Evolutionary conservation across 2,329 filamentous ascomycete species (phyloP).

Genomic region (Trichoderma sp.): DNA sequence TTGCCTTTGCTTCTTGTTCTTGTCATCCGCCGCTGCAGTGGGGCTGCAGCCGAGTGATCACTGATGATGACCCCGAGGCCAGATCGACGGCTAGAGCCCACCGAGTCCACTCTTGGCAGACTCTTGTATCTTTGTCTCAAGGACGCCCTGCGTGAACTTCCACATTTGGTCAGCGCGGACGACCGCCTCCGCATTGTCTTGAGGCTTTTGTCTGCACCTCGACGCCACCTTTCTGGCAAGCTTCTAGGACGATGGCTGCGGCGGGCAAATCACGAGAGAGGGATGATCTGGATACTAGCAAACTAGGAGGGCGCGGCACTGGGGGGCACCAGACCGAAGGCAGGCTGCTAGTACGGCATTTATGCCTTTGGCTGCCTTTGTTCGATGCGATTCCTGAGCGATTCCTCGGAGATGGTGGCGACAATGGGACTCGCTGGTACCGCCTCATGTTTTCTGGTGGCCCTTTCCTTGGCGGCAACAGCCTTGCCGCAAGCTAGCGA

Average conservation of each 20-base stretch:
- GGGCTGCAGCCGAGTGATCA: slow-evolving; percentile 18
- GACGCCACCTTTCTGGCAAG: slow-evolving; percentile 20
- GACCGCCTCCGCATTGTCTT: slow-evolving; percentile 26
- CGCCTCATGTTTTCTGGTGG: neutral
- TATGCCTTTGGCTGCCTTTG: neutral
- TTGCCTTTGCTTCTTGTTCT: neutral
- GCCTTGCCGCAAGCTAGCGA: slow-evolving; percentile 10
- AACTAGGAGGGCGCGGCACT: slow-evolving; percentile 4
- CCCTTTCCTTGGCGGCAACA: neutral
- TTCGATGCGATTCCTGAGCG: neutral
- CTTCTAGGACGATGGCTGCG: neutral
- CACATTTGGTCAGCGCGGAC: slow-evolving; percentile 27
- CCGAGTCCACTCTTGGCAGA: slow-evolving; percentile 11
- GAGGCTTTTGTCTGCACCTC: slow-evolving; percentile 25
- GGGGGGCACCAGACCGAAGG: slow-evolving; percentile 1
- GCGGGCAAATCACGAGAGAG: slow-evolving; percentile 15
- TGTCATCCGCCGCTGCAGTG: slow-evolving; percentile 12
- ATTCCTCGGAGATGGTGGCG: slow-evolving; percentile 7
- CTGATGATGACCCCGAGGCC: slow-evolving; percentile 16
- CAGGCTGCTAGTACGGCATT: neutral
- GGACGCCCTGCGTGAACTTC: slow-evolving; percentile 24
- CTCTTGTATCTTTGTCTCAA: slow-evolving; percentile 3
- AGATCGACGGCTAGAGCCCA: slow-evolving; percentile 24
- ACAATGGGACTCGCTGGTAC: neutral
- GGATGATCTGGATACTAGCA: slow-evolving; percentile 3